Evolutionary conservation across 495 filamentous ascomycete species (phyloP).

Genomic region (Coniosporium apollinis): DNA sequence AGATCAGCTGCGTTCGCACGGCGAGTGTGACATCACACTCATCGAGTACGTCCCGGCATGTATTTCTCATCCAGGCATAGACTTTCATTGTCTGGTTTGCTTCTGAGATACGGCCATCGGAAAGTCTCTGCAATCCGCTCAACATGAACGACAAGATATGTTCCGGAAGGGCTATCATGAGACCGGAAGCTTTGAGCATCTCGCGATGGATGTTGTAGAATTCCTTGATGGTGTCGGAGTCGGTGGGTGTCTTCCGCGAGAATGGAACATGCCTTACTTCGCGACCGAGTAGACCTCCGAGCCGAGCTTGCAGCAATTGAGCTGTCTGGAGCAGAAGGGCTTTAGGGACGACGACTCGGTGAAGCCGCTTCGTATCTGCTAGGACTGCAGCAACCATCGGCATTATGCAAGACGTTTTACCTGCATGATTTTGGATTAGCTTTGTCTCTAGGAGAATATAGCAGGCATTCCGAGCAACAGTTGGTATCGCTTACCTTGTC

Average conservation of each 20-base stretch:
- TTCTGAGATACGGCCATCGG: slow-evolving; percentile 21
- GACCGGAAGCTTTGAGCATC: slow-evolving; percentile 15
- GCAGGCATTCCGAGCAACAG: no score
- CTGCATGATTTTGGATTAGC: no score
- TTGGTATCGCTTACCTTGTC: slow-evolving; percentile 23
- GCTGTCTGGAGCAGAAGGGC: slow-evolving; percentile 34
- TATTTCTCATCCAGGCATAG: slow-evolving; percentile 30
- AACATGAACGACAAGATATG: slow-evolving; percentile 36
- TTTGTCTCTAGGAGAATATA: no score
- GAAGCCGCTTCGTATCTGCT: slow-evolving; percentile 28
- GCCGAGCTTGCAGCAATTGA: slow-evolving; percentile 28
- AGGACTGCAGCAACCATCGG: slow-evolving; percentile 35
- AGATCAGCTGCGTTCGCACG: slow-evolving; percentile 26
- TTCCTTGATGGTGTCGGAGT: slow-evolving; percentile 13
- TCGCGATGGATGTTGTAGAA: slow-evolving; percentile 21
- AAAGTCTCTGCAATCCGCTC: slow-evolving; percentile 30
- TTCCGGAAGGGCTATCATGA: slow-evolving; percentile 35
- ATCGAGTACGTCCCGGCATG: slow-evolving; percentile 37
- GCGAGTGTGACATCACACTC: slow-evolving; percentile 39
- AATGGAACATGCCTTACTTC: slow-evolving; percentile 32
- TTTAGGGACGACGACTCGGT: slow-evolving; percentile 34
- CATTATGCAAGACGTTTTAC: slow-evolving; percentile 36
- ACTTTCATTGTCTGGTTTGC: slow-evolving; percentile 27
- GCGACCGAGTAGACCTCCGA: slow-evolving; percentile 33
- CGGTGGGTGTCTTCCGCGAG: slow-evolving; percentile 28